Base-by-base conservation (phyloP, 768 basidiomycete genomes). In the Pleurotus ostreatus region DNA sequence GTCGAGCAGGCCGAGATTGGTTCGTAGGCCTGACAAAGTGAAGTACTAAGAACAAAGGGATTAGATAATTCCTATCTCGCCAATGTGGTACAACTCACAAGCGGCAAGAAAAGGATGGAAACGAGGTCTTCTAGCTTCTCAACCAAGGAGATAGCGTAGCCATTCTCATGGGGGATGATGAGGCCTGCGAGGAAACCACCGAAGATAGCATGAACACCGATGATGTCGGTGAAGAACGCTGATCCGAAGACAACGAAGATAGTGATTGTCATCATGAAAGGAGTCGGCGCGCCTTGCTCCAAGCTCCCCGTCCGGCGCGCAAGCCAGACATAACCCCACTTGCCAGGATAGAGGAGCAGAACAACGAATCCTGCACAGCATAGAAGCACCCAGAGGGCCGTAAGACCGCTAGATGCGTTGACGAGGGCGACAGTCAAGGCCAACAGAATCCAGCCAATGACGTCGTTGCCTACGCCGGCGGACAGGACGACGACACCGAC, bases 81-180 rank as follows among this genome's bases (percentile, higher is more conserved):
- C 20, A 37, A 45, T 20, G 49, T 4, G 18, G 44, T 22, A 13
- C 15, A 22, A 69, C 87, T 58, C 66, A 91, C 89, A 56, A 92
- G 75, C 5, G 92, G 92, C 30, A 94, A 63, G 65, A 93, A 82
- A 3, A 92, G 65, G 57, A 92, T 82, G 3, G 80, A 71, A 7
- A 94, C 84, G n/a, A 94, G 71, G 74, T 96, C 94, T 70, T 97
- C 94, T 23, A 94, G 69, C 68, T 89, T 94, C 62, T 92, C 90
- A 0, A 90, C 86, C 13, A 95, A 65, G 0, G 88, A 78, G 56
- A 92, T 89, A 5, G 84, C 88, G 65, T 84, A 91, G 0, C 91
- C 91, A 57, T 89, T 87, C 38, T 91, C 85, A 57, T 89, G 84
- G 4, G 94, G 93, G 25, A 94, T 82, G 62, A 93, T 81, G 16